Evolutionary conservation across 768 basidiomycete genomes (phyloP).

Genomic region (Suillus occidentalis): DNA sequence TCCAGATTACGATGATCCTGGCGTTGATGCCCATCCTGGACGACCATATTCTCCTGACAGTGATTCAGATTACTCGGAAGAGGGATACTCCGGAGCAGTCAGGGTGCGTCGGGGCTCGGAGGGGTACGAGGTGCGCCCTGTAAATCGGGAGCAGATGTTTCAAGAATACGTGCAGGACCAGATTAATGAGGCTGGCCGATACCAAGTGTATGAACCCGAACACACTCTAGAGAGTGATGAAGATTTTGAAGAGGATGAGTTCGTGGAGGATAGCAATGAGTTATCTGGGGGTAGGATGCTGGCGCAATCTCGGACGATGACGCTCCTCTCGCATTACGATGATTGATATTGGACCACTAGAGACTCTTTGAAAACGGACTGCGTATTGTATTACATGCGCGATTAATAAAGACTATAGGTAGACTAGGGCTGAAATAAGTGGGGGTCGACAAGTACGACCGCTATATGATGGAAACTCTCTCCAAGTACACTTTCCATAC

Average conservation of each 20-base stretch:
- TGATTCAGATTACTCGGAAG: conserved; percentile 32
- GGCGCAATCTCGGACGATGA: conserved; percentile 21
- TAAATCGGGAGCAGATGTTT: conserved; percentile 66
- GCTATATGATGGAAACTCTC: conserved; percentile 33
- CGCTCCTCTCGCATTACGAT: conserved; percentile 19
- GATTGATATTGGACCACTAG: conserved; percentile 6
- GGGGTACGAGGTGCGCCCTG: conserved; percentile 71
- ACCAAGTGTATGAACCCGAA: conserved; percentile 68
- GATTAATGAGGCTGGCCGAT: conserved; percentile 58
- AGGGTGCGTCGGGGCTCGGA: conserved; percentile 73
- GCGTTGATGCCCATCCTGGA: conserved; percentile 25
- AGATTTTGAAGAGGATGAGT: conserved; percentile 26
- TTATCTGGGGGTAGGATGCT: conserved; percentile 4
- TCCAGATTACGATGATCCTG: conserved; percentile 57
- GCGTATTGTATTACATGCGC: conserved; percentile 1
- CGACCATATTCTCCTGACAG: conserved; percentile 19
- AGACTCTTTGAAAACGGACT: not conserved
- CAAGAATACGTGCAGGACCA: conserved; percentile 52
- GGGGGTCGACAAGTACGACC: not conserved
- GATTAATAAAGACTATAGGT: conserved; percentile 1
- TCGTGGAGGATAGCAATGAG: not conserved
- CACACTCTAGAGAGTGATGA: conserved; percentile 48
- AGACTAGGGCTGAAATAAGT: not conserved
- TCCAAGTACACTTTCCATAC: conserved; percentile 73
- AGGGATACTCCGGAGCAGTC: conserved; percentile 30